Percentiles rank a stretch among this genome's conserved stretches.
phyloP scores from a whole-genome alignment of 2,329 filamentous ascomycete species.

The Calonectria montana region DNA sequence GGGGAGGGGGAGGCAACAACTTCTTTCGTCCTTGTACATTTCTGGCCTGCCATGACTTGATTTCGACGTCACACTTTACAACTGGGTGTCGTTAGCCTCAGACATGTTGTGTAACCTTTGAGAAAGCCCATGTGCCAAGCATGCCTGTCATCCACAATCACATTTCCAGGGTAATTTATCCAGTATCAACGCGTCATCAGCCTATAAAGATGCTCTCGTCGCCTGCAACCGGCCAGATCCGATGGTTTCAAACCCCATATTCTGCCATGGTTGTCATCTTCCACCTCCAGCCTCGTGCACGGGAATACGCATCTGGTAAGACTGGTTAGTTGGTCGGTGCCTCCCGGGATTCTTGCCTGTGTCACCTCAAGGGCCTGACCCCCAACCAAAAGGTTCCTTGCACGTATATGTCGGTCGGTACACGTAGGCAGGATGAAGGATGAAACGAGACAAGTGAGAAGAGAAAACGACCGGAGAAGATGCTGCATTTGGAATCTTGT shows the following conservation, averaged over 20 bases:
- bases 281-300: not conserved
- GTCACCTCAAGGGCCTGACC: not conserved
- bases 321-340: not conserved
- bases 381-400: not conserved
- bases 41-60: constrained; percentile 35
- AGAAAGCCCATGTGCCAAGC: not conserved
- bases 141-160: not conserved
- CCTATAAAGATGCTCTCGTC: not conserved
- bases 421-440: not conserved
- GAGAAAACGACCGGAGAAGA: not conserved
- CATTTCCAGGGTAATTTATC: not conserved
- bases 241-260: constrained; percentile 1
- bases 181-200: constrained; percentile 14
- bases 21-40: not conserved
- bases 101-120: constrained; percentile 6
- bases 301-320: not conserved
- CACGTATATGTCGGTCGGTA: not conserved
- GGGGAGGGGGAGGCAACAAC: not conserved
- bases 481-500: constrained; percentile 3
- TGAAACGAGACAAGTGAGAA: constrained; percentile 6
- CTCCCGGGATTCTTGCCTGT: not conserved
- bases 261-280: not conserved
- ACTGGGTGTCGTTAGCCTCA: constrained; percentile 6
- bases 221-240: not conserved
- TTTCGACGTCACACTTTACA: constrained; percentile 33